These are phyloP conservation scores for Euphrasia arctica DNA, from an alignment of 305 asterid genomes.

Conservation along the genomic window DNA sequence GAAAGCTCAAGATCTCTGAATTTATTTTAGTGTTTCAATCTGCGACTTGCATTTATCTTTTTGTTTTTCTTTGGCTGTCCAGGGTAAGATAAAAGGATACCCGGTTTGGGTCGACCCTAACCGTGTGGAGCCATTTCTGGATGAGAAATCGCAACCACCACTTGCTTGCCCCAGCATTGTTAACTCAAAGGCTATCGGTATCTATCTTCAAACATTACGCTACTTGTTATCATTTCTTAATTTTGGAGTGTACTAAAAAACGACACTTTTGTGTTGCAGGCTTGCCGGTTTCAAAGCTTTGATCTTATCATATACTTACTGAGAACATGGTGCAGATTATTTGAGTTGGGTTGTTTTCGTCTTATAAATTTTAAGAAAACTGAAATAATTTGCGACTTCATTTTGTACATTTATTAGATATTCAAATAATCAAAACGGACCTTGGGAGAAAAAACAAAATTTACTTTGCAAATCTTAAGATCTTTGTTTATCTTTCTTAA, in stretches of 20 bases:
- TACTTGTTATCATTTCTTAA: neutral
- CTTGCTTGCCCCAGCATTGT: slow-evolving; percentile 95
- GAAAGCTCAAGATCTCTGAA: neutral
- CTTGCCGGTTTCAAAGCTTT: slow-evolving; percentile 77
- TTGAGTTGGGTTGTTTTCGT: too few species aligned
- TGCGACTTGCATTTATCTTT: neutral
- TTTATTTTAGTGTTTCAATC: neutral
- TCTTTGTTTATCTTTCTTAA: too few species aligned
- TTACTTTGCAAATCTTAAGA: too few species aligned
- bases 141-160: slow-evolving; percentile 71
- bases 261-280: slow-evolving; percentile 40
- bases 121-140: slow-evolving; percentile 64
- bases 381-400: slow-evolving; percentile 5
- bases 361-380: too few species aligned
- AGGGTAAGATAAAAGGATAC: slow-evolving; percentile 93
- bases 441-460: too few species aligned
- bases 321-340: neutral
- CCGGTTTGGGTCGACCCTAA: slow-evolving; percentile 80
- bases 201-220: neutral
- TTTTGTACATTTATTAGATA: neutral
- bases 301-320: slow-evolving; percentile 16
- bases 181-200: slow-evolving; percentile 84
- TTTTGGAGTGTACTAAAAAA: neutral
- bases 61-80: neutral
- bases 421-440: neutral